A percentile compares a stretch with the other conserved stretches of the same genome.
Conservation (phyloP, 495 filamentous ascomycete genomes). For the Thermochaetoides thermophila region DNA sequence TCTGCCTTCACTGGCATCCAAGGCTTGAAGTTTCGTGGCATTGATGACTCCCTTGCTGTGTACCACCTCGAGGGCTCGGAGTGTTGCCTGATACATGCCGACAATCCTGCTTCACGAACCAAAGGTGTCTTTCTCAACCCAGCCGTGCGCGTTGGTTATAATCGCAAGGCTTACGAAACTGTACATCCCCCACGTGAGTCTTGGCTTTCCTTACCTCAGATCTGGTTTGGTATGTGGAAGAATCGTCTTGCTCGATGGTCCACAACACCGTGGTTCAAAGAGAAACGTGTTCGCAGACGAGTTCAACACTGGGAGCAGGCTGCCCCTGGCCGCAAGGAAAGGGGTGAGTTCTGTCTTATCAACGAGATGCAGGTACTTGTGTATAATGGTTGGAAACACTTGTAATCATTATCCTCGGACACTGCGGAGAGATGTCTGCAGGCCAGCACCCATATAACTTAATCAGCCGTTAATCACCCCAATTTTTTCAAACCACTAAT, state of each 20-base stretch:
- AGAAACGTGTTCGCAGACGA: constrained; percentile 22
- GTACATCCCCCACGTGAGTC: constrained; percentile 14
- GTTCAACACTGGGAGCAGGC: constrained; percentile 28
- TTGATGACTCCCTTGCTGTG: constrained; percentile 51
- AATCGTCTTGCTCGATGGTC: constrained; percentile 20
- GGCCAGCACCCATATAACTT: too few species aligned
- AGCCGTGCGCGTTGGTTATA: constrained; percentile 61
- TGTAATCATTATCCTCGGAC: too few species aligned
- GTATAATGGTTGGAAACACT: constrained; percentile 62
- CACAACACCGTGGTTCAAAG: constrained; percentile 17
- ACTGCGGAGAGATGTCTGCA: too few species aligned
- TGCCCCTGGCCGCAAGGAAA: constrained; percentile 30
- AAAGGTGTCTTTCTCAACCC: constrained; percentile 68
- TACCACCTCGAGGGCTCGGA: constrained; percentile 64
- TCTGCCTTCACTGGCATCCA: constrained; percentile 13
- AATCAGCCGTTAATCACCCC: too few species aligned
- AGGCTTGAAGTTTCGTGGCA: constrained; percentile 46
- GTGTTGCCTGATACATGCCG: constrained; percentile 71
- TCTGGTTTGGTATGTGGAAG: constrained; percentile 32
- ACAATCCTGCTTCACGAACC: constrained; percentile 37
- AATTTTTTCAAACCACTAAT: too few species aligned
- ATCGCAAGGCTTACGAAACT: constrained; percentile 37
- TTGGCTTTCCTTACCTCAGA: constrained; percentile 19
- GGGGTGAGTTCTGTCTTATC: constrained; percentile 52
- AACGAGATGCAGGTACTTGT: constrained; percentile 77